Percentiles rank a stretch among this genome's conserved stretches.
Conservation (phyloP, 352 stramenopile species). For the Globisporangium sylvaticum region DNA sequence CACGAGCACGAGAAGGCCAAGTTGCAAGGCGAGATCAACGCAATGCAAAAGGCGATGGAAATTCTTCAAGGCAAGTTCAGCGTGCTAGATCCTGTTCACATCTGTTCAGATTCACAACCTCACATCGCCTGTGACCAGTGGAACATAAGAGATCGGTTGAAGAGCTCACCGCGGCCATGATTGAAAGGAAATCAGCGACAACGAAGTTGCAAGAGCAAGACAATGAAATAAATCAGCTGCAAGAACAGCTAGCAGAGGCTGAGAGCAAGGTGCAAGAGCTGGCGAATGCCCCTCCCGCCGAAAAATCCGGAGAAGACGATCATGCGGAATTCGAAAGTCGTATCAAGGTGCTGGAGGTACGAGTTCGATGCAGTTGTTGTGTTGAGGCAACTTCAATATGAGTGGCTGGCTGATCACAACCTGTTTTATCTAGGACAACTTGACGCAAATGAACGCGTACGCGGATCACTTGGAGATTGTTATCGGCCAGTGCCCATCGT, state of each 20-base stretch:
- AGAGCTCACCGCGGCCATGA: slow-evolving; percentile 17
- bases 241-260: slow-evolving; percentile 22
- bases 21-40: slow-evolving; percentile 13
- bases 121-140: slow-evolving; percentile 15
- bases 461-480: slow-evolving; percentile 75
- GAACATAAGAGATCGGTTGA: slow-evolving; percentile 25
- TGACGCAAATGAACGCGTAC: slow-evolving; percentile 76
- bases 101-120: background rate
- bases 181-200: slow-evolving; percentile 8
- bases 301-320: slow-evolving; percentile 23
- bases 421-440: slow-evolving; percentile 43
- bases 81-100: no score
- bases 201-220: slow-evolving; percentile 28
- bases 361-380: background rate
- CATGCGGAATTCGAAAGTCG: slow-evolving; percentile 27
- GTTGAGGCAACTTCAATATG: background rate
- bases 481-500: slow-evolving; percentile 64
- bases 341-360: slow-evolving; percentile 68
- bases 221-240: slow-evolving; percentile 34
- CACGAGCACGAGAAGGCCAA: background rate
- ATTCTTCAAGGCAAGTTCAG: slow-evolving; percentile 9
- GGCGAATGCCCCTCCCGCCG: slow-evolving; percentile 2
- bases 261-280: slow-evolving; percentile 18
- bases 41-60: slow-evolving; percentile 10
- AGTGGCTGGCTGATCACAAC: background rate